phyloP scores from a whole-genome alignment of 345 rosid species.

The Gossypium turneri region DNA sequence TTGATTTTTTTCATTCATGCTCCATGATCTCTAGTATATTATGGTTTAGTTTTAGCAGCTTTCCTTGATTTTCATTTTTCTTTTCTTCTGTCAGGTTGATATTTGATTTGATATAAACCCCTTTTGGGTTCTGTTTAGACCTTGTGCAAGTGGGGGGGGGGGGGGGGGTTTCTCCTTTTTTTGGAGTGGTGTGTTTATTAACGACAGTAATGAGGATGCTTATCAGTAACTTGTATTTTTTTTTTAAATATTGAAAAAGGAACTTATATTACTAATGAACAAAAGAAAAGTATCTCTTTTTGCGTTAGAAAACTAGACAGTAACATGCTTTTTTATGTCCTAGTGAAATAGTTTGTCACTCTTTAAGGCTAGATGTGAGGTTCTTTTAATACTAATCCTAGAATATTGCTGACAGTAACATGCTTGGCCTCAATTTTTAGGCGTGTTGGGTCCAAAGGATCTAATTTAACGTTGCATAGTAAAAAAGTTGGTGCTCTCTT shows the following conservation, averaged over 20 bases:
- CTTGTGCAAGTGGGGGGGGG: not conserved
- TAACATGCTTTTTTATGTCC: not conserved
- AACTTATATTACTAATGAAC: not conserved
- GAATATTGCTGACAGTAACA: not conserved
- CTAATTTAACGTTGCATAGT: not conserved
- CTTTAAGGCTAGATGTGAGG: not conserved
- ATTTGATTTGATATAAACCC: not conserved
- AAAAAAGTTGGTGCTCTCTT: not conserved
- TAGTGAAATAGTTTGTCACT: not conserved
- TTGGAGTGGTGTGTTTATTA: not conserved
- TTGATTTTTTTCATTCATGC: not conserved
- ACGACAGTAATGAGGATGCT: not conserved
- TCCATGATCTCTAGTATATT: not conserved
- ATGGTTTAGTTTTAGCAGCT: not conserved
- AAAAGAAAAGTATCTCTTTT: not conserved
- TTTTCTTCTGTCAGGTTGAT: not conserved
- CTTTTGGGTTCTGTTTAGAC: not conserved
- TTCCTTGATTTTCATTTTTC: not conserved
- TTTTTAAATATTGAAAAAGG: not conserved
- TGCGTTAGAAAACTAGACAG: not conserved
- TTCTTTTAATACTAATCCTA: not conserved
- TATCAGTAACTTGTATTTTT: not conserved
- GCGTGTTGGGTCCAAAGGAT: not conserved
- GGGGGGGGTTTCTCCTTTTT: not conserved
- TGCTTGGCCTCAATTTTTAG: not conserved